Evolutionary conservation across 495 filamentous ascomycete species (phyloP), one percentile per base, ranked within the genome.

Genomic region (Neurospora sp.): DNA sequence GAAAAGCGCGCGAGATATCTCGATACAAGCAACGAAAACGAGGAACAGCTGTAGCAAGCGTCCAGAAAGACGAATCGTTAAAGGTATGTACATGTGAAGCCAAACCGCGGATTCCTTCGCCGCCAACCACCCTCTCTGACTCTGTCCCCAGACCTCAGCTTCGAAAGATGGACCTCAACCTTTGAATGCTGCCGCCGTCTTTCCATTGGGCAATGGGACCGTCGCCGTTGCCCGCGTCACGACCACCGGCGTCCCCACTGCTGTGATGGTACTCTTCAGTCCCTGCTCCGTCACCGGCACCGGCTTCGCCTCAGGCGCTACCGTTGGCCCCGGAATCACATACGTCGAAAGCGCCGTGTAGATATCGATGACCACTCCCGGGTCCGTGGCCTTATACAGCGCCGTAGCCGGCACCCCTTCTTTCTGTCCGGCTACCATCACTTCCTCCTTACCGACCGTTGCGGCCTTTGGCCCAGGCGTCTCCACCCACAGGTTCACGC

Each of bases 401-500:
- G 69, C 72, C 8, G 69, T 81, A 31, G 80, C 81, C 8, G 75
- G 65, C 10, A 78, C 45, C 1, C 75, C 80, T 38, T 74, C 72
- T 0, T 69, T 72, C 65, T 75, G 53, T 71, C 83, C 85, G 69
- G 84, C 86, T 40, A 87, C 88, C n/a, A 83, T 70, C 35, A 74
- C 74, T n/a, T 68, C 53, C 22, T 27, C n/a, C 37, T 59, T 61
- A 6, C 7, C 16, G 10, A 41, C 38, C 27, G 18, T 37, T 4
- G 22, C 6, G 8, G 6, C 45, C 12, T 10, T 73, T 6, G 18
- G 35, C 5, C 47, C 70, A 6, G n/a, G 69, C 37, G 39, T 74
- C 45, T 77, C 47, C 53, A 82, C 82, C 78, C 71, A 83, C 72
- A 81, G 10, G 82, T 92, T 92, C 75, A 92, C 75, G 77, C 91